These are phyloP conservation scores for Niebla homalea DNA, from an alignment of 495 filamentous ascomycete genomes.

Conservation along the genomic window DNA sequence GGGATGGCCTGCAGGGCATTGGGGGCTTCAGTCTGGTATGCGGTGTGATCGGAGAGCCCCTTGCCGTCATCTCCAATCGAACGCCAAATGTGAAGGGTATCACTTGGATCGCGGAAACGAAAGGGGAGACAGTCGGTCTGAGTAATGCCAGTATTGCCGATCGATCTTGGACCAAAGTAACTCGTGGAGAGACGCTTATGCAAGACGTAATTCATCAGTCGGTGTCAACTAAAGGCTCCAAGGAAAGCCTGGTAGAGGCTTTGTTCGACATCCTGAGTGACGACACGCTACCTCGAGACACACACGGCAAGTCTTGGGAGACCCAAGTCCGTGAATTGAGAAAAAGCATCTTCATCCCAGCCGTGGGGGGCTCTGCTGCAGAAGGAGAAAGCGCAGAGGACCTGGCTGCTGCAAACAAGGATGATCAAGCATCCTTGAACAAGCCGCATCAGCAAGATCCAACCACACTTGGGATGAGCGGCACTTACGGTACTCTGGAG, in stretches of 20 bases:
- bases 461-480: constrained; percentile 30
- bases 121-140: constrained; percentile 59
- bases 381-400: constrained; percentile 38
- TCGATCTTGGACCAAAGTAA: constrained; percentile 72
- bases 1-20: constrained; percentile 54
- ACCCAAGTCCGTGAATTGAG: constrained; percentile 56
- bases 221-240: constrained; percentile 33
- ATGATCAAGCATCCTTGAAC: constrained; percentile 5
- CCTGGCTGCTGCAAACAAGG: constrained; percentile 29
- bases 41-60: constrained; percentile 60
- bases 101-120: constrained; percentile 52
- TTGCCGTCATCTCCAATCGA: constrained; percentile 88
- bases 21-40: constrained; percentile 91
- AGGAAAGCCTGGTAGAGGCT: constrained; percentile 55
- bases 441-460: constrained; percentile 12
- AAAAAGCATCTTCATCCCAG: constrained; percentile 75
- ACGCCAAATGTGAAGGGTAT: constrained; percentile 47
- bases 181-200: constrained; percentile 39
- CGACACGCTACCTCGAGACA: constrained; percentile 55
- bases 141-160: constrained; percentile 75
- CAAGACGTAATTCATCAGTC: constrained; percentile 32
- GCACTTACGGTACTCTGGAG: constrained; percentile 82
- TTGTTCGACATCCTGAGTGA: constrained; percentile 56
- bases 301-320: constrained; percentile 46
- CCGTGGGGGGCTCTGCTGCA: constrained; percentile 42